These are phyloP conservation scores for Thinopyrum elongatum DNA, from an alignment of 176 grass and related monocot species.

Conservation along the genomic window DNA sequence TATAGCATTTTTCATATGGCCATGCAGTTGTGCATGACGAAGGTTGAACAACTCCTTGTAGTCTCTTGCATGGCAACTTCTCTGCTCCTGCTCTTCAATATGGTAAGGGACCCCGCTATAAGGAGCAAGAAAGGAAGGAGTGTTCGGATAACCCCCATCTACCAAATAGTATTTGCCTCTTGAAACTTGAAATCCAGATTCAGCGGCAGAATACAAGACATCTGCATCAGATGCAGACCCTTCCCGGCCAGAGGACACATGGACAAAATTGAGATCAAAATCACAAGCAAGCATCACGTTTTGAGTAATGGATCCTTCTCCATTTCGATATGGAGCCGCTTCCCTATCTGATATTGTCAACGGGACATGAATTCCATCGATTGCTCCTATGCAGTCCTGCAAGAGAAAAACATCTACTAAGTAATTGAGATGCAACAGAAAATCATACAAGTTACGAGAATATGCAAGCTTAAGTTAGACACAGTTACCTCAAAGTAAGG, in stretches of 20 bases:
- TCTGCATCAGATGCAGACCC: slow-evolving; percentile 38
- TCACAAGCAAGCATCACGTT: slow-evolving; percentile 50
- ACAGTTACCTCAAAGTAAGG: slow-evolving; percentile 47
- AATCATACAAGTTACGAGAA: neutral
- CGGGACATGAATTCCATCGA: slow-evolving; percentile 40
- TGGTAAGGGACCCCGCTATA: slow-evolving; percentile 18
- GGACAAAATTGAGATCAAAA: slow-evolving; percentile 48
- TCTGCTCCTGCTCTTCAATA: slow-evolving; percentile 25
- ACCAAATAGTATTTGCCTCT: slow-evolving; percentile 45
- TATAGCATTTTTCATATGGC: slow-evolving; percentile 37
- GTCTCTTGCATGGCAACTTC: slow-evolving; percentile 21
- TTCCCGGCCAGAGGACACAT: slow-evolving; percentile 20
- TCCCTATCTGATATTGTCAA: slow-evolving; percentile 41
- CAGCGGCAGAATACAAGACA: slow-evolving; percentile 31
- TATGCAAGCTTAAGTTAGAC: neutral
- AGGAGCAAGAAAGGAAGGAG: slow-evolving; percentile 43
- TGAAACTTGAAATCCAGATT: slow-evolving; percentile 48
- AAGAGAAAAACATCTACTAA: neutral
- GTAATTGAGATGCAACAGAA: neutral
- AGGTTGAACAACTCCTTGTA: slow-evolving; percentile 61
- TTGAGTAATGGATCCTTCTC: slow-evolving; percentile 37
- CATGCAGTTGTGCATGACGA: slow-evolving; percentile 38
- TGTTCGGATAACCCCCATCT: slow-evolving; percentile 42
- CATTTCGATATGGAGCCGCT: slow-evolving; percentile 45
- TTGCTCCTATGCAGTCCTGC: slow-evolving; percentile 45